These are phyloP conservation scores for Podosphaera fusca DNA, from an alignment of 2,329 filamentous ascomycete genomes.

Conservation along the genomic window DNA sequence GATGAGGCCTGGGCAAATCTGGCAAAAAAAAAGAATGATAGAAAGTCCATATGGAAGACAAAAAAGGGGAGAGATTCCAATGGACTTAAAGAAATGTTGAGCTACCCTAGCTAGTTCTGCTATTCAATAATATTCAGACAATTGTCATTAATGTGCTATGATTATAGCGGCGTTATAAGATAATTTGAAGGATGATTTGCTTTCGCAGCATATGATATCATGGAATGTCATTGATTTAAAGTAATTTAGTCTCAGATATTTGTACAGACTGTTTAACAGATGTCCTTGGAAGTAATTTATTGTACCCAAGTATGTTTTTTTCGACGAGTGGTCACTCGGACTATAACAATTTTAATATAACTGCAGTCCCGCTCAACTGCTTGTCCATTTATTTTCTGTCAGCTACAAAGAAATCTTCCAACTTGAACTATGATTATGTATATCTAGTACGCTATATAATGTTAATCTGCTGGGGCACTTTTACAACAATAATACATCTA, in stretches of 20 bases:
- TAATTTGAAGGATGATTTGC: not conserved
- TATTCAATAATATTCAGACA: constrained; percentile 14
- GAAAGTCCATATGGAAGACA: constrained; percentile 38
- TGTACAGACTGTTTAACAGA: no score
- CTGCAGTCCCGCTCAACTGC: no score
- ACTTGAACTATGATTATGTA: no score
- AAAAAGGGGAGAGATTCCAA: constrained; percentile 30
- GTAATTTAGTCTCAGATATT: not conserved
- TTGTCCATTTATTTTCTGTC: no score
- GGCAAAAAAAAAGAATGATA: constrained; percentile 45
- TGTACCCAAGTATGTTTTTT: no score
- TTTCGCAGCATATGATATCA: not conserved
- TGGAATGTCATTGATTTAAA: not conserved
- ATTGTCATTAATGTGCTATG: not conserved
- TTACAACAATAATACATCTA: no score
- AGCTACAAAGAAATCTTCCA: no score
- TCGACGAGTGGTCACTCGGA: no score
- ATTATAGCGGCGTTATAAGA: not conserved
- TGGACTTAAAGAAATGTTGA: constrained; percentile 15
- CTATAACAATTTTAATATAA: no score
- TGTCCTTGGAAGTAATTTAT: no score
- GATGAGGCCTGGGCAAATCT: constrained; percentile 48
- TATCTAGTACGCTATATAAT: no score
- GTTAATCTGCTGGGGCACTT: no score
- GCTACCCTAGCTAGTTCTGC: constrained; percentile 8